Evolutionary conservation across 2,329 filamentous ascomycete genomes (phyloP).

Genomic region (Dothidotthia symphoricarpi): DNA sequence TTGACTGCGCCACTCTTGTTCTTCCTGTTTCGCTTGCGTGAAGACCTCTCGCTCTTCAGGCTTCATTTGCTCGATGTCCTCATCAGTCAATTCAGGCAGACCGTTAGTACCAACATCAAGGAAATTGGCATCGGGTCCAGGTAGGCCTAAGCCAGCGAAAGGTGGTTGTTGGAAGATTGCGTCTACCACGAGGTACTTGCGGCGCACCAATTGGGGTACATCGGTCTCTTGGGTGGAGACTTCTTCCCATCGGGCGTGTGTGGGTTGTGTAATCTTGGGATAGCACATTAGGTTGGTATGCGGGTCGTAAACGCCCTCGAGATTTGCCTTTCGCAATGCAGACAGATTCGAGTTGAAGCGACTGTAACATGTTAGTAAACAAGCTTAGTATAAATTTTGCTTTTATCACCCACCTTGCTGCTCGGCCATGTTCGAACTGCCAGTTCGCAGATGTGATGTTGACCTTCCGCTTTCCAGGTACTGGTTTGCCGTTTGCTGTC

Average conservation of each 20-base stretch:
- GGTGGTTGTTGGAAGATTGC: constrained; percentile 59
- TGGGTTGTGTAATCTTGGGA: constrained; percentile 84
- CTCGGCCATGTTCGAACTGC: constrained; percentile 91
- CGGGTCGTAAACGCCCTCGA: constrained; percentile 81
- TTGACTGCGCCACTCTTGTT: constrained; percentile 68
- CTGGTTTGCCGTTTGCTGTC: constrained; percentile 67
- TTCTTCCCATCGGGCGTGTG: constrained; percentile 78
- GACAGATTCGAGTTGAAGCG: constrained; percentile 78
- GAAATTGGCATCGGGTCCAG: constrained; percentile 56
- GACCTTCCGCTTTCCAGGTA: constrained; percentile 76
- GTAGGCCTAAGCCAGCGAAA: constrained; percentile 57
- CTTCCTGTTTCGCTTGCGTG: constrained; percentile 61
- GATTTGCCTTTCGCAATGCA: constrained; percentile 65
- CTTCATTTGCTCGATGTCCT: constrained; percentile 65
- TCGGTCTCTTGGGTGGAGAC: constrained; percentile 50
- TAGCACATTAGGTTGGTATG: constrained; percentile 92
- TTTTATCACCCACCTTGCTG: constrained; percentile 70
- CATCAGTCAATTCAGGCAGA: constrained; percentile 62
- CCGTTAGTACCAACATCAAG: constrained; percentile 55
- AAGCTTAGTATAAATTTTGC: constrained; percentile 3
- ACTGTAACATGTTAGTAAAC: constrained; percentile 50
- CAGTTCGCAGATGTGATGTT: constrained; percentile 92
- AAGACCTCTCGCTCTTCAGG: constrained; percentile 71
- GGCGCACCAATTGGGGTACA: constrained; percentile 58
- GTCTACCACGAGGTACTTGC: constrained; percentile 64